Conservation (phyloP, 164 flowering plant species). For the Saururus chinensis region DNA sequence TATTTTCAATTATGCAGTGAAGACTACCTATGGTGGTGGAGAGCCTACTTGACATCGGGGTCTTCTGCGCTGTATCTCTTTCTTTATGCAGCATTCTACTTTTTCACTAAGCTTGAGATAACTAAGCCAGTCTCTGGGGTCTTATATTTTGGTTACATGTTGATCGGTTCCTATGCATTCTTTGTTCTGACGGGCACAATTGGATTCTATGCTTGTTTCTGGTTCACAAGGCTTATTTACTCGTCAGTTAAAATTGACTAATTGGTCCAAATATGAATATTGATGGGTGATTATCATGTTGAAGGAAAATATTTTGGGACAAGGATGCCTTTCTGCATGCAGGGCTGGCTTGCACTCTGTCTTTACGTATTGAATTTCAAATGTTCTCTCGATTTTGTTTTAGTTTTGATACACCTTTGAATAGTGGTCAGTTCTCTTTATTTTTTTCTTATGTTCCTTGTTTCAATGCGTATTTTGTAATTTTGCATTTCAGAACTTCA, state of each 20-base stretch:
- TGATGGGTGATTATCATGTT: not conserved
- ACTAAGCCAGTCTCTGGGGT: slow-evolving; percentile 76
- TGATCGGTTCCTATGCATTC: slow-evolving; percentile 72
- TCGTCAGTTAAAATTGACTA: slow-evolving; percentile 90
- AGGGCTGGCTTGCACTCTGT: not conserved
- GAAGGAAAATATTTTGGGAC: not conserved
- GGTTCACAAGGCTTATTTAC: slow-evolving; percentile 91
- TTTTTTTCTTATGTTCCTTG: too few relatives aligned
- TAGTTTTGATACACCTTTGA: slow-evolving; percentile 3
- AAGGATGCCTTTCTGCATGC: not conserved
- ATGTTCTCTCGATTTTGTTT: not conserved
- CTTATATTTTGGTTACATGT: slow-evolving; percentile 85
- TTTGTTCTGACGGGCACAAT: slow-evolving; percentile 87
- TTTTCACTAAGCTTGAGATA: slow-evolving; percentile 85
- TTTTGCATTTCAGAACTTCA: too few relatives aligned
- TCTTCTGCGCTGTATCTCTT: slow-evolving; percentile 86
- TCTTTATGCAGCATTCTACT: slow-evolving; percentile 78
- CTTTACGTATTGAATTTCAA: not conserved
- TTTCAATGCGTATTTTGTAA: too few relatives aligned
- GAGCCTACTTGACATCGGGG: slow-evolving; percentile 81
- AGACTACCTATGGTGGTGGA: slow-evolving; percentile 98
- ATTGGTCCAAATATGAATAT: slow-evolving; percentile 1
- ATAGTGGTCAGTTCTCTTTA: slow-evolving; percentile 4
- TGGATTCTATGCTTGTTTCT: slow-evolving; percentile 88
- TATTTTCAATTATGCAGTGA: slow-evolving; percentile 97